phyloP scores from a whole-genome alignment of 2,329 filamentous ascomycete species.

The Arthrocladium fulminans region DNA sequence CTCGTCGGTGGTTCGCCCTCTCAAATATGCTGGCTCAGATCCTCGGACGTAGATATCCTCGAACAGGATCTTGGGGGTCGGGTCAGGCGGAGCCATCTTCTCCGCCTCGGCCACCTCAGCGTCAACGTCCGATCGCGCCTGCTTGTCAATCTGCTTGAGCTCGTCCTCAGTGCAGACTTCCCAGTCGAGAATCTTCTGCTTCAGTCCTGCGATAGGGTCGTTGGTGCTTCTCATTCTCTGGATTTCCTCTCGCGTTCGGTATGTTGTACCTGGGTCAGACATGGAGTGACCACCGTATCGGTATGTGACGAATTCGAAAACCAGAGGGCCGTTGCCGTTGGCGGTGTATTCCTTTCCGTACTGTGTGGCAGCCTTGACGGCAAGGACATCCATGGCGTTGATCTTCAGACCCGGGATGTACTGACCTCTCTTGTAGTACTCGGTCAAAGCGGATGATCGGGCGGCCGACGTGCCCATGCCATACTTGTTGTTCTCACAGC shows the following conservation, averaged over 20 bases:
- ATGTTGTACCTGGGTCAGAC: slow-evolving; percentile 98
- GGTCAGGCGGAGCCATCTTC: slow-evolving; percentile 71
- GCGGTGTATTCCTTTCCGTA: slow-evolving; percentile 84
- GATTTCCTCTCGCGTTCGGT: slow-evolving; percentile 98
- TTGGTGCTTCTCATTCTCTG: slow-evolving; percentile 99
- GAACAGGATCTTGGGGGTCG: slow-evolving; percentile 73
- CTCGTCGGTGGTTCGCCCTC: slow-evolving; percentile 83
- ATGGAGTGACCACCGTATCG: slow-evolving; percentile 99
- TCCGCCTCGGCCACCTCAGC: slow-evolving; percentile 85
- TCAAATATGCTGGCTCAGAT: slow-evolving; percentile 77
- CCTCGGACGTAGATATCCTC: slow-evolving; percentile 94
- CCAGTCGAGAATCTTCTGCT: slow-evolving; percentile 98
- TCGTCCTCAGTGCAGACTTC: slow-evolving; percentile 83
- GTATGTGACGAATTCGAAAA: slow-evolving; percentile 99
- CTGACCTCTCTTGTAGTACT: slow-evolving; percentile 99
- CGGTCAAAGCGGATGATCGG: slow-evolving; percentile 88
- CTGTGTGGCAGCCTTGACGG: slow-evolving; percentile 90
- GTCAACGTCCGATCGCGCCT: slow-evolving; percentile 75
- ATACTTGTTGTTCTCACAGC: slow-evolving; percentile 99
- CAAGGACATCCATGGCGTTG: slow-evolving; percentile 98
- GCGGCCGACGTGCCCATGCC: slow-evolving; percentile 97
- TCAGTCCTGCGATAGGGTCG: slow-evolving; percentile 94
- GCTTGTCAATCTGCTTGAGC: slow-evolving; percentile 92
- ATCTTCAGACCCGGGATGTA: slow-evolving; percentile 99
- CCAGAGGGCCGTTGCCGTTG: slow-evolving; percentile 79